Evolutionary conservation across 2,329 filamentous ascomycete genomes (phyloP).

Genomic region (Orbilia ellipsospora): DNA sequence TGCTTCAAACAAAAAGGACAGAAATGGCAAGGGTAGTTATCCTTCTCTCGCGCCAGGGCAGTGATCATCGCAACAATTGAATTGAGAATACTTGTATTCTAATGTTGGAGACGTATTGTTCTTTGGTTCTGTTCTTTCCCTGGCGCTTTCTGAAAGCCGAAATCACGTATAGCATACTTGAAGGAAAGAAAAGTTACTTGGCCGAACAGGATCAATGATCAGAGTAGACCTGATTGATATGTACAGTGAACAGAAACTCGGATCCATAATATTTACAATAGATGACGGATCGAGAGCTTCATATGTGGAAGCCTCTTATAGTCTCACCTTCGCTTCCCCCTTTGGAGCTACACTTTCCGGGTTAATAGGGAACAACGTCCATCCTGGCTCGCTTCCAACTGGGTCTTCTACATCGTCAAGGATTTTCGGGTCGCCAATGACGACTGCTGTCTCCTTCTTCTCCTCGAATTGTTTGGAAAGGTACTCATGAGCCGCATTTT

Average conservation of each 20-base stretch:
- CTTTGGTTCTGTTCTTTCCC: conserved; percentile 55
- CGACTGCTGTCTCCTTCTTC: conserved; percentile 70
- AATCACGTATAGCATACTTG: background rate
- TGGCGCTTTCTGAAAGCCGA: conserved; percentile 20
- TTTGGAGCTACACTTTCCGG: conserved; percentile 62
- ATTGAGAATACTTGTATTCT: conserved; percentile 37
- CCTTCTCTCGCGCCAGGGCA: conserved; percentile 54
- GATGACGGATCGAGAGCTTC: conserved; percentile 10
- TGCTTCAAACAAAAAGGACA: conserved; percentile 25
- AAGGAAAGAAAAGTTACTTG: background rate
- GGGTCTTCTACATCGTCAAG: conserved; percentile 68
- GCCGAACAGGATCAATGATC: conserved; percentile 4
- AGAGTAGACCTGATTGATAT: conserved; percentile 39
- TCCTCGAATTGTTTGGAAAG: conserved; percentile 75
- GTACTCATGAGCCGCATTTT: conserved; percentile 82
- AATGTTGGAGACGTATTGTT: conserved; percentile 55
- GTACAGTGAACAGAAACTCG: conserved; percentile 14
- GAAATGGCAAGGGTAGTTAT: conserved; percentile 25
- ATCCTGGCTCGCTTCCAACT: conserved; percentile 67
- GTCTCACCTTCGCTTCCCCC: conserved; percentile 34
- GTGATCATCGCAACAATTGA: conserved; percentile 55
- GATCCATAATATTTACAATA: conserved; percentile 42
- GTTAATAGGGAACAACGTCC: conserved; percentile 82
- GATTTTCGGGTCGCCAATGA: conserved; percentile 84
- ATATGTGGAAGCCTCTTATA: conserved; percentile 38